Conservation (phyloP, 2,329 filamentous ascomycete species). For the Ilyonectria sp. region DNA sequence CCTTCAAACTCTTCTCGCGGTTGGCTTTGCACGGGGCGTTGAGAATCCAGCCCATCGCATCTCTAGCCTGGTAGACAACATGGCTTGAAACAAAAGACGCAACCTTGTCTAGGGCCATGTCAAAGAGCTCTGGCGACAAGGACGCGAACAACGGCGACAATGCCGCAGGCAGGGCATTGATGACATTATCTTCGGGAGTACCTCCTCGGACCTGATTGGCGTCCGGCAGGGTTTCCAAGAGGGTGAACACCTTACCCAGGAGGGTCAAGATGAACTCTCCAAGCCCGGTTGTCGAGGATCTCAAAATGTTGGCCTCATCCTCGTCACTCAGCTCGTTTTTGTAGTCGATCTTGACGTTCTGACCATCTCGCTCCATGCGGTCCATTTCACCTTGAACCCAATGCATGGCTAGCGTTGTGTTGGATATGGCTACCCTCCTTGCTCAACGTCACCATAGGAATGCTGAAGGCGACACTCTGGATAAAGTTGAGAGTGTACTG, state of each 20-base stretch:
- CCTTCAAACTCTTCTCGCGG: slow-evolving; percentile 91
- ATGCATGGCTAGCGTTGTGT: slow-evolving; percentile 84
- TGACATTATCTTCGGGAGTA: no score
- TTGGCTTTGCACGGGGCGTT: slow-evolving; percentile 97
- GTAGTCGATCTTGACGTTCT: slow-evolving; percentile 89
- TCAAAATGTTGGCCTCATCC: slow-evolving; percentile 88
- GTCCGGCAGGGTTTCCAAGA: slow-evolving; percentile 95
- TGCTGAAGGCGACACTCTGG: slow-evolving; percentile 95
- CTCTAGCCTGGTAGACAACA: slow-evolving; percentile 95
- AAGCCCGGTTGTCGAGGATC: slow-evolving; percentile 94
- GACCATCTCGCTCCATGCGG: slow-evolving; percentile 90
- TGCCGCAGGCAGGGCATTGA: no score
- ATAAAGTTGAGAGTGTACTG: slow-evolving; percentile 95
- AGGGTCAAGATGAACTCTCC: slow-evolving; percentile 93
- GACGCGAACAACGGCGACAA: no score
- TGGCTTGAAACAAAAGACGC: slow-evolving; percentile 92
- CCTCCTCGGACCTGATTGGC: no score
- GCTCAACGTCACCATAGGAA: slow-evolving; percentile 86
- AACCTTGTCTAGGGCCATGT: slow-evolving; percentile 92
- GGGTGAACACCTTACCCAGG: slow-evolving; percentile 93
- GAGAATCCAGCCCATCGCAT: slow-evolving; percentile 99
- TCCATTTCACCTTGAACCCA: slow-evolving; percentile 98
- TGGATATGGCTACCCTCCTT: slow-evolving; percentile 75
- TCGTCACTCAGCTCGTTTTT: slow-evolving; percentile 84
- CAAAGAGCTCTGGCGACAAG: no score